Conservation (phyloP, 352 stramenopile species). For the Globisporangium echinulatum region DNA sequence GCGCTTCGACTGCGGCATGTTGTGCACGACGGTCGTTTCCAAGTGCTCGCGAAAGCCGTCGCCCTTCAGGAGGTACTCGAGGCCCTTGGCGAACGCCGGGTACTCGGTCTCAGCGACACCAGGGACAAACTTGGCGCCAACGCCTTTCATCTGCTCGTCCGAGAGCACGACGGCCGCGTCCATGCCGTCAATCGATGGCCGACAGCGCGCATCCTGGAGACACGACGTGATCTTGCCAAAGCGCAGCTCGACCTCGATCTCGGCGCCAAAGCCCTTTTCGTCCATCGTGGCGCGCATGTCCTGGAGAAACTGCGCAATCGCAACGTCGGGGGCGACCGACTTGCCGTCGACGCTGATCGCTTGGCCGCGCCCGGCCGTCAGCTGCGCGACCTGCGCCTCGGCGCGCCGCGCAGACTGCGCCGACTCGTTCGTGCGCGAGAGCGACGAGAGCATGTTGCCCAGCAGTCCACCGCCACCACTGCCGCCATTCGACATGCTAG, state of each 20-base stretch:
- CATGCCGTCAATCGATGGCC: constrained; percentile 58
- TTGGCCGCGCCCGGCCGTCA: constrained; percentile 65
- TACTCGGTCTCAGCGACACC: constrained; percentile 71
- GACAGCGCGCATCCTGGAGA: constrained; percentile 66
- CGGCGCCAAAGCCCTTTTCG: constrained; percentile 67
- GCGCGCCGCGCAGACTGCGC: constrained; percentile 62
- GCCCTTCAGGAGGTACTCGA: constrained; percentile 62
- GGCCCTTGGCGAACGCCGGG: constrained; percentile 50
- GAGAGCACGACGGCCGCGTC: constrained; percentile 69
- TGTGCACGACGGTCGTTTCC: constrained; percentile 79
- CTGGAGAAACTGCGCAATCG: constrained; percentile 79
- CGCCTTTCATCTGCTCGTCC: constrained; percentile 69
- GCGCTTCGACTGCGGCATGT: constrained; percentile 67
- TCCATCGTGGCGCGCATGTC: constrained; percentile 72
- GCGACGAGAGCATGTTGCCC: constrained; percentile 64
- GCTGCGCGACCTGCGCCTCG: constrained; percentile 66
- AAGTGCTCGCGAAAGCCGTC: constrained; percentile 68
- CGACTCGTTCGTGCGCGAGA: constrained; percentile 75
- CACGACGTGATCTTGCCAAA: constrained; percentile 78
- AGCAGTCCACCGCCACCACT: constrained; percentile 28
- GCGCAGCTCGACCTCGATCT: constrained; percentile 79
- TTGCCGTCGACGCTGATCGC: constrained; percentile 66
- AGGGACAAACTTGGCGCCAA: constrained; percentile 76
- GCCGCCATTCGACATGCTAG: constrained; percentile 28
- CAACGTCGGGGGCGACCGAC: constrained; percentile 57